These are phyloP conservation scores for Termitomyces sp. DNA, from an alignment of 768 basidiomycete species.

Conservation along the genomic window DNA sequence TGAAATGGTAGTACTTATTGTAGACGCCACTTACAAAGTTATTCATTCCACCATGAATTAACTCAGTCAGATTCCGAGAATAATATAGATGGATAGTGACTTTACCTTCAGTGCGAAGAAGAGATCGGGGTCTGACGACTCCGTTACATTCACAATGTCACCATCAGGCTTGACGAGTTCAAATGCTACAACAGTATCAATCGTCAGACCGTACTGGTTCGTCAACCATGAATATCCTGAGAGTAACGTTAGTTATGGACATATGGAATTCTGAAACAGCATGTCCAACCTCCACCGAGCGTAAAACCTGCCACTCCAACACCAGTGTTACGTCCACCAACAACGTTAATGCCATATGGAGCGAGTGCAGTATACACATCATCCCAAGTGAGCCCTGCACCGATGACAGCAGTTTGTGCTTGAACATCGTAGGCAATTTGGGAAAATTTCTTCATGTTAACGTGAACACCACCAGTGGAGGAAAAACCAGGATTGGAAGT, in stretches of 20 bases:
- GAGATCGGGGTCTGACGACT: slow-evolving; percentile 29
- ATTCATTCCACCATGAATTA: slow-evolving; percentile 52
- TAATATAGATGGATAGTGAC: neutral
- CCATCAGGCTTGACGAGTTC: slow-evolving; percentile 59
- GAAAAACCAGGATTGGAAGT: slow-evolving; percentile 52
- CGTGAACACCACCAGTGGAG: slow-evolving; percentile 58
- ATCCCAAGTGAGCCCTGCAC: slow-evolving; percentile 59
- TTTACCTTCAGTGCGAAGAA: slow-evolving; percentile 39
- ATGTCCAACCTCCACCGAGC: slow-evolving; percentile 51
- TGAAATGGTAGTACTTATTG: neutral
- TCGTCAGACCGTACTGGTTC: slow-evolving; percentile 55
- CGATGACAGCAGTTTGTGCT: slow-evolving; percentile 37
- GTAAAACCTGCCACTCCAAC: slow-evolving; percentile 58
- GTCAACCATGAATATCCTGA: slow-evolving; percentile 62
- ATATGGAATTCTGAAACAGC: slow-evolving; percentile 26
- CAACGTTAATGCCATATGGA: slow-evolving; percentile 46
- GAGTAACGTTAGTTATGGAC: slow-evolving; percentile 19
- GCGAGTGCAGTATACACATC: slow-evolving; percentile 52
- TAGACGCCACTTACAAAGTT: slow-evolving; percentile 40
- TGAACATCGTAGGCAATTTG: slow-evolving; percentile 37
- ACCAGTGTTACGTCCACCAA: slow-evolving; percentile 56
- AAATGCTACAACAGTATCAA: slow-evolving; percentile 52
- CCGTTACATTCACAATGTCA: slow-evolving; percentile 31
- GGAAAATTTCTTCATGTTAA: slow-evolving; percentile 48
- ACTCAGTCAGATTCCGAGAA: neutral